Conservation (phyloP, 306 rosid genomes). For the Quercus glauca region DNA sequence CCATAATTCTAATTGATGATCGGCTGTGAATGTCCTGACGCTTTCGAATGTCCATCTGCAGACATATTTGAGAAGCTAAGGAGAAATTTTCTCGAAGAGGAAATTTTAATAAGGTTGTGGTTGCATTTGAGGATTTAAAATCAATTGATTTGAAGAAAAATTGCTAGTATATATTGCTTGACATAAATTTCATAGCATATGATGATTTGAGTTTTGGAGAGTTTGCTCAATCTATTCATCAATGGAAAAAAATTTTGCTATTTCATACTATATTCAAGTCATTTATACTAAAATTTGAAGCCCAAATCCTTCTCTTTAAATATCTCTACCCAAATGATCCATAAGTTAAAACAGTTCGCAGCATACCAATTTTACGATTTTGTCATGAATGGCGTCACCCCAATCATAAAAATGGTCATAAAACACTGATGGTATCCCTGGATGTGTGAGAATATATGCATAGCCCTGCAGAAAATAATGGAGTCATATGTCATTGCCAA, state of each 20-base stretch:
- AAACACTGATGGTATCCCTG: slow-evolving; percentile 87
- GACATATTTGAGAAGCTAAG: slow-evolving; percentile 5
- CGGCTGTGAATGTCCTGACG: slow-evolving; percentile 72
- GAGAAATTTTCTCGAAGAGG: not conserved
- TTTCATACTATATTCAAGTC: too few species aligned
- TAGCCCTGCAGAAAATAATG: slow-evolving; percentile 56
- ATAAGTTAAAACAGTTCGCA: not conserved
- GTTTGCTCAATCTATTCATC: too few species aligned
- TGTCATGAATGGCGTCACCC: slow-evolving; percentile 58
- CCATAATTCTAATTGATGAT: slow-evolving; percentile 65
- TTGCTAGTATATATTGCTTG: too few species aligned
- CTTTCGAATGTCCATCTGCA: slow-evolving; percentile 76
- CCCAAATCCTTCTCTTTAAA: too few species aligned
- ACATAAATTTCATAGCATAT: too few species aligned
- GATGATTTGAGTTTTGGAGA: too few species aligned
- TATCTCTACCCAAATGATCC: too few species aligned
- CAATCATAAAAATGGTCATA: slow-evolving; percentile 84
- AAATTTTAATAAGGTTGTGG: not conserved
- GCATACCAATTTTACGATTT: slow-evolving; percentile 82
- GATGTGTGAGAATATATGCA: slow-evolving; percentile 86
- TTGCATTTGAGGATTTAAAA: too few species aligned
- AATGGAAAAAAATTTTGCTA: too few species aligned
- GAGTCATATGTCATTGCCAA: not conserved
- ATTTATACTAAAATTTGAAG: too few species aligned
- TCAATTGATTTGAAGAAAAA: too few species aligned